These are phyloP conservation scores for Alloteropsis semialata DNA, from an alignment of 176 grass and related monocot species.

Conservation along the genomic window DNA sequence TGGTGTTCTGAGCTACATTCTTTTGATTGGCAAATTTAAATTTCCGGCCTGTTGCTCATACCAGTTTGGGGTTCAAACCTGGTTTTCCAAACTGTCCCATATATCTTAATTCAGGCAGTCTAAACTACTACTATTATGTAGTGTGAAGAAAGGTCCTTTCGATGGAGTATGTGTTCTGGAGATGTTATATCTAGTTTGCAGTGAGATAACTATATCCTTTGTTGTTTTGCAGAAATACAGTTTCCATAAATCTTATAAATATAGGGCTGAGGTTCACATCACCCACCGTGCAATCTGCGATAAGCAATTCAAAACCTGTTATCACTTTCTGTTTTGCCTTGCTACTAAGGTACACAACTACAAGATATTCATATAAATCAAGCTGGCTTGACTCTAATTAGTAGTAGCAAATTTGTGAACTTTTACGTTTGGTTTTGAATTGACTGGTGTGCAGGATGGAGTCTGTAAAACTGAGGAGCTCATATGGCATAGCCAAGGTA, in stretches of 20 bases:
- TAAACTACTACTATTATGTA: no score
- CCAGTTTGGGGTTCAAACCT: no score
- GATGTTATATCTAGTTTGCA: no score
- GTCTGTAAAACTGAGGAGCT: neutral
- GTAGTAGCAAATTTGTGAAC: neutral
- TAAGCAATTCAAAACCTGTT: neutral
- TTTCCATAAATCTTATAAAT: neutral
- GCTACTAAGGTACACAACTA: neutral
- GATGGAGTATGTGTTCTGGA: no score
- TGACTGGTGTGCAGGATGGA: neutral
- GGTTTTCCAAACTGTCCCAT: no score
- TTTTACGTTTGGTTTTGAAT: neutral
- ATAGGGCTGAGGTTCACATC: neutral
- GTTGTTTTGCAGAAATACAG: neutral
- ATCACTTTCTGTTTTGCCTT: neutral
- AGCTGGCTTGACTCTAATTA: neutral
- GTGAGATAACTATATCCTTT: no score
- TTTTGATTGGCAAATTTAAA: no score
- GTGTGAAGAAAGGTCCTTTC: no score
- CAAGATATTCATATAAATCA: neutral
- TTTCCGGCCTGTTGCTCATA: no score
- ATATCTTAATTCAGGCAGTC: no score
- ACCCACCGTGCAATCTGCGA: neutral
- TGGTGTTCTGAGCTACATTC: no score
- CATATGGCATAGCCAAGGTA: neutral